Conservation (phyloP, 768 basidiomycete genomes). For the Crucibulum laeve region DNA sequence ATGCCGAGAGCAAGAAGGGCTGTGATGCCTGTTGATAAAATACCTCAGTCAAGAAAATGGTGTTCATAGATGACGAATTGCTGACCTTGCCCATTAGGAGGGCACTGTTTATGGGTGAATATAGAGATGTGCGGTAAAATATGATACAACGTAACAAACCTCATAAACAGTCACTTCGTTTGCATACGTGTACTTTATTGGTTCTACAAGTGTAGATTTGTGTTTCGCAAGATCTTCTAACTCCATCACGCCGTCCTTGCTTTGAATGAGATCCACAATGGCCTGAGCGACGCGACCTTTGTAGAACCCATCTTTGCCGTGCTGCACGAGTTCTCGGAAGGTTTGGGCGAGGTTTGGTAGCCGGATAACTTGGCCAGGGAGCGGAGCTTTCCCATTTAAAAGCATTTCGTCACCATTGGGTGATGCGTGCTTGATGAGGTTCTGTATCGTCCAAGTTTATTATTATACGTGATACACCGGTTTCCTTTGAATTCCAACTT, state of each 20-base stretch:
- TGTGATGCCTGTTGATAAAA: constrained; percentile 58
- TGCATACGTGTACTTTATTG: constrained; percentile 87
- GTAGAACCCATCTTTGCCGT: constrained; percentile 93
- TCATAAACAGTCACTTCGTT: constrained; percentile 88
- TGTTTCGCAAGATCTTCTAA: constrained; percentile 91
- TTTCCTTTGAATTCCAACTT: constrained; percentile 1
- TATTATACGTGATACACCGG: neutral
- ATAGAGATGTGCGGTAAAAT: neutral
- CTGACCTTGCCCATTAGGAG: constrained; percentile 91
- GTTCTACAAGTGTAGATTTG: constrained; percentile 74
- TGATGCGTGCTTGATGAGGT: constrained; percentile 76
- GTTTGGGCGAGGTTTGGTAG: constrained; percentile 81
- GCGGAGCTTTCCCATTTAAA: constrained; percentile 76
- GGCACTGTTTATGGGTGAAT: constrained; percentile 54
- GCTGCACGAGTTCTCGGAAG: constrained; percentile 71
- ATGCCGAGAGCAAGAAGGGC: constrained; percentile 92
- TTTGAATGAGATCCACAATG: constrained; percentile 81
- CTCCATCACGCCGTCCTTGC: constrained; percentile 90
- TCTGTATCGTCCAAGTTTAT: constrained; percentile 28
- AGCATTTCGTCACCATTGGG: constrained; percentile 86
- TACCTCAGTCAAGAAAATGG: neutral
- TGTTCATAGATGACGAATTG: neutral
- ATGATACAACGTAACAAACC: constrained; percentile 33
- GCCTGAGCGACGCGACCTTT: constrained; percentile 87
- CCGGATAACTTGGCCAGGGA: constrained; percentile 79